These are phyloP conservation scores for Aleurites moluccanus DNA, from an alignment of 441 rosid genomes.

Conservation along the genomic window DNA sequence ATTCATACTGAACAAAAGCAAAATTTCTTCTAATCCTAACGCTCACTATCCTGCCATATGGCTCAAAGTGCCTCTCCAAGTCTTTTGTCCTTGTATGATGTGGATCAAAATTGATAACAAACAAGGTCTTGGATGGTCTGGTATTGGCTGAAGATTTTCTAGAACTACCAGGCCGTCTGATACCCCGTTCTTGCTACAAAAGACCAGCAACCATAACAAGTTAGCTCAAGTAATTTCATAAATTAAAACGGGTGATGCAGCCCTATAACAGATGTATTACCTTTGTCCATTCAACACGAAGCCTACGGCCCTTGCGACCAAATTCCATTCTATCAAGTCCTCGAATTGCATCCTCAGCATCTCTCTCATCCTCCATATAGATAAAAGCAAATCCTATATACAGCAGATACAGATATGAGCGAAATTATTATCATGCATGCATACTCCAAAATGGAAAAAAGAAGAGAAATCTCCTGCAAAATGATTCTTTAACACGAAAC, in stretches of 20 bases:
- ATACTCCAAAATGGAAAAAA: not conserved
- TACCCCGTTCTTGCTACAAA: constrained; percentile 78
- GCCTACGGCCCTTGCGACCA: constrained; percentile 94
- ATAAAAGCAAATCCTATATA: constrained; percentile 84
- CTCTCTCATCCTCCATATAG: constrained; percentile 97
- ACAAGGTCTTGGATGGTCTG: constrained; percentile 88
- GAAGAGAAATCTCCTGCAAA: constrained; percentile 37
- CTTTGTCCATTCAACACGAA: constrained; percentile 97
- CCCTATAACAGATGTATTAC: constrained; percentile 28
- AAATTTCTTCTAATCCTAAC: constrained; percentile 94
- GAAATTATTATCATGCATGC: not conserved
- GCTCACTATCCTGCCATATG: constrained; percentile 80
- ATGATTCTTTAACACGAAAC: constrained; percentile 34
- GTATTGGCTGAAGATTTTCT: constrained; percentile 63
- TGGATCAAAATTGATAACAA: constrained; percentile 94
- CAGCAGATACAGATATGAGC: constrained; percentile 15
- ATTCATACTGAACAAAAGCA: constrained; percentile 89
- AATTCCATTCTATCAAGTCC: constrained; percentile 80
- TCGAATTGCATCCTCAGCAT: constrained; percentile 95
- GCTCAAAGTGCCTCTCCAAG: constrained; percentile 91
- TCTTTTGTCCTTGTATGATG: constrained; percentile 77
- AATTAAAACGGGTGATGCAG: not conserved
- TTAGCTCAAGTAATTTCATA: not conserved
- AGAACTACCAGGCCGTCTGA: constrained; percentile 55
- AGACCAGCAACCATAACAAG: not conserved